Conservation (phyloP, 192 early-diverging fungal genomes). For the Obelidium mucronatum region DNA sequence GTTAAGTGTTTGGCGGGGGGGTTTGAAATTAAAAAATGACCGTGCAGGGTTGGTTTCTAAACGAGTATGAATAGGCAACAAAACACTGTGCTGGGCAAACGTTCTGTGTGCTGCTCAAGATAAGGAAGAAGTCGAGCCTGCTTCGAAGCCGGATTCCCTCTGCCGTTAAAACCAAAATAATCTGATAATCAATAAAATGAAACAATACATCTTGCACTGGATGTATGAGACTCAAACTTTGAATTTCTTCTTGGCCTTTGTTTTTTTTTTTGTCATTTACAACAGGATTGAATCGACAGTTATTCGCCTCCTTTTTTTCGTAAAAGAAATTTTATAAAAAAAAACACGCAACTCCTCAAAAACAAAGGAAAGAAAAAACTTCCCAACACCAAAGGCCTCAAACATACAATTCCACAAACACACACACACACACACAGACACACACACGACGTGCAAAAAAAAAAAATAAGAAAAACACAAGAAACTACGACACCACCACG, state of each 20-base stretch:
- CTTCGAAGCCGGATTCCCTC: too few species aligned
- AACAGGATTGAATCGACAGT: too few species aligned
- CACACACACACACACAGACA: constrained; percentile 4
- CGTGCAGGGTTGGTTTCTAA: background rate
- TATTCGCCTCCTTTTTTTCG: too few species aligned
- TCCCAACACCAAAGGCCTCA: background rate
- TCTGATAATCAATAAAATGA: too few species aligned
- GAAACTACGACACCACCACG: too few species aligned
- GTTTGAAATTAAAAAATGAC: constrained; percentile 7
- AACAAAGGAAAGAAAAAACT: background rate
- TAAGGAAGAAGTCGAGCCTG: constrained; percentile 23
- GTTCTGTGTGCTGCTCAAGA: constrained; percentile 26
- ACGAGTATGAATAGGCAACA: constrained; percentile 1
- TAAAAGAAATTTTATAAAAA: background rate
- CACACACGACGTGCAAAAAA: background rate
- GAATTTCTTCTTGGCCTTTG: constrained; percentile 8
- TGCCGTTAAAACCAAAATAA: too few species aligned
- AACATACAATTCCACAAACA: too few species aligned
- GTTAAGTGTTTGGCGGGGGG: too few species aligned
- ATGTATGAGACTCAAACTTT: background rate
- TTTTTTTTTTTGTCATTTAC: too few species aligned
- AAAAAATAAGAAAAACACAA: too few species aligned
- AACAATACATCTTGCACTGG: background rate
- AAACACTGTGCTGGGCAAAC: constrained; percentile 40
- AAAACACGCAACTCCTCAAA: too few species aligned